Evolutionary conservation across 1,284 basidiomycete genomes (phyloP), one percentile per base, ranked within the genome.

Genomic region (Agroathelia rolfsii): DNA sequence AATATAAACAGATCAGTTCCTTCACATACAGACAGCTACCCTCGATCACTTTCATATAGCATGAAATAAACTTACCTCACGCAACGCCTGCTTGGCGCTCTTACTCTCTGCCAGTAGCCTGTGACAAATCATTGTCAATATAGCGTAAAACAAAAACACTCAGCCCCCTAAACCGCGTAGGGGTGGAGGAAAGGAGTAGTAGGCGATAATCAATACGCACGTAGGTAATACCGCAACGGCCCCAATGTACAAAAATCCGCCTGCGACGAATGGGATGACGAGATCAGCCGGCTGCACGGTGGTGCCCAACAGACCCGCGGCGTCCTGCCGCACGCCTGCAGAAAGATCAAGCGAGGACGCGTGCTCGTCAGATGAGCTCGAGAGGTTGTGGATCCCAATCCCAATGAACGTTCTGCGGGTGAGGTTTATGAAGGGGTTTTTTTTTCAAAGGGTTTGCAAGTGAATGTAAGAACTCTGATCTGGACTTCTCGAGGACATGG

Each of bases 231-330:
- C 87, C 32, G 86, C 86, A 34, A 92, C 88, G 25, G 84, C 83
- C 12, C 86, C 87, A 46, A 90, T 90, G 58, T 92, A 90, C 50
- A 92, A 63, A 62, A 90, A 92, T n/a, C 87, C 87, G 47, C 87
- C 87, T 30, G 87, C 87, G 18, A 90, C 87, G 47, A 87, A 87
- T 3, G 87, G 87, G 44, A 92, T 90, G 38, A 90, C 87, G 49
- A 92, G 58, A 58, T 92, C 88, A 22, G 80, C 75, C 21, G 72
- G 58, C 44, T 74, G 69, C 28, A 80, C 72, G 5, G 80, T 84
- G 7, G 88, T 90, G 35, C 87, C 86, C 41, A 90, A 66, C 34
- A 90, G 51, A 3, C 88, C 87, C 30, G 58, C 53, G 37, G 84
- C 78, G 24, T 76, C 67, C 52, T 81, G 77, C 45, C 77, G 65